A percentile compares a stretch with the other conserved stretches of the same genome.
phyloP scores from a whole-genome alignment of 148 eudicot genomes.

The Rhododendron kiyosumense region DNA sequence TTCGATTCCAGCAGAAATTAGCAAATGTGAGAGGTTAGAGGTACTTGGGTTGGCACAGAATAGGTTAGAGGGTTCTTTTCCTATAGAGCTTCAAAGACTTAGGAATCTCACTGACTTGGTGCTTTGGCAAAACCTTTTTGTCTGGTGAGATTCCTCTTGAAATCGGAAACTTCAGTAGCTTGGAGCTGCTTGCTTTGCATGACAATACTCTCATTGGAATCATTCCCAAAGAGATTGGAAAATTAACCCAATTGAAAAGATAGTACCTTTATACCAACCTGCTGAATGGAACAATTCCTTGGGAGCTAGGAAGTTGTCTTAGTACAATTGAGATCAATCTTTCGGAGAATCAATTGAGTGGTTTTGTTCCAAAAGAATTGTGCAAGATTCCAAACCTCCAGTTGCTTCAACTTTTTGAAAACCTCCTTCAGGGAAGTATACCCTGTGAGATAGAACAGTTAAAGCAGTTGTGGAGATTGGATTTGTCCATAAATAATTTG shows the following conservation, averaged over 20 bases:
- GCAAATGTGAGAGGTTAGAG: constrained; percentile 37
- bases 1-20: constrained; percentile 30
- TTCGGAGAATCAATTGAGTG: constrained; percentile 40
- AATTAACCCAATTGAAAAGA: constrained; percentile 25
- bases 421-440: constrained; percentile 38
- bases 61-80: constrained; percentile 38
- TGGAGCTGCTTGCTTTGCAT: constrained; percentile 45
- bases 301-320: constrained; percentile 33
- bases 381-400: constrained; percentile 30
- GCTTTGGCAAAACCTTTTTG: constrained; percentile 44
- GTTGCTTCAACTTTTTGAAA: constrained; percentile 53
- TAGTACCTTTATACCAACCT: constrained; percentile 48
- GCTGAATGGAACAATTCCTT: constrained; percentile 47
- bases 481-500: constrained; percentile 47
- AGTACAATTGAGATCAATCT: constrained; percentile 42
- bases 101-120: constrained; percentile 30
- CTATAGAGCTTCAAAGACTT: constrained; percentile 39
- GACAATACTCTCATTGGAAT: constrained; percentile 36
- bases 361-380: constrained; percentile 36
- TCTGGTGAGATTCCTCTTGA: constrained; percentile 43
- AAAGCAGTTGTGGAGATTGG: constrained; percentile 27
- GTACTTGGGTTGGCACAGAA: constrained; percentile 45
- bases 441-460: constrained; percentile 38
- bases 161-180: constrained; percentile 38
- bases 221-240: constrained; percentile 49